A percentile compares a stretch with the other conserved stretches of the same genome.
Evolutionary conservation across 2,329 filamentous ascomycete genomes (phyloP).

Genomic region (Dothiorella sarmentorum): DNA sequence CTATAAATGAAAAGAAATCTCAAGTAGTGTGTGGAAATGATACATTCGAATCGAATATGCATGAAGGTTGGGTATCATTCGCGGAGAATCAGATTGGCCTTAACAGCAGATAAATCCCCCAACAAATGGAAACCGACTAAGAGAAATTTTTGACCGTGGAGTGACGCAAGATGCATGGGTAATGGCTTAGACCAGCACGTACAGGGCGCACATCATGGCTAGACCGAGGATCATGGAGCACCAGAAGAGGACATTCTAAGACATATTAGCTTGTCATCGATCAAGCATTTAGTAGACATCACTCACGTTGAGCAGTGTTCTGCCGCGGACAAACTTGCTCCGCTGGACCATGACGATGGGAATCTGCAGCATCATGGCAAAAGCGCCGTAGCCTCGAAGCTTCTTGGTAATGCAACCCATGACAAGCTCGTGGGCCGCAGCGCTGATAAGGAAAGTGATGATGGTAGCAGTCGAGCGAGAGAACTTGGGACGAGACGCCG

Average conservation of each 20-base stretch:
- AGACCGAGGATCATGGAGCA: constrained; percentile 79
- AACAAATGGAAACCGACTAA: neutral
- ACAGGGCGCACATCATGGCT: constrained; percentile 37
- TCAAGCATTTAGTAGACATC: constrained; percentile 20
- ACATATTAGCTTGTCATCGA: neutral
- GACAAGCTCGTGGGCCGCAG: constrained; percentile 87
- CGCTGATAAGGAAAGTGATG: constrained; percentile 87
- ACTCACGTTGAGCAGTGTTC: constrained; percentile 65
- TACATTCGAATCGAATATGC: constrained; percentile 1
- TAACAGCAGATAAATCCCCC: constrained; percentile 6
- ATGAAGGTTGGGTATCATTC: constrained; percentile 5
- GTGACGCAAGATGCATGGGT: too few relatives aligned
- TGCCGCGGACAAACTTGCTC: constrained; percentile 69
- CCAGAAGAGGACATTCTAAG: constrained; percentile 82
- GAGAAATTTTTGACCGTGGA: neutral
- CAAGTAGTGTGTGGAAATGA: neutral
- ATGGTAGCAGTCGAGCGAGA: constrained; percentile 75
- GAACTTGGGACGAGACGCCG: constrained; percentile 71
- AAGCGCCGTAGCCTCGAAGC: constrained; percentile 85
- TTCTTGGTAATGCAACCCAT: constrained; percentile 99
- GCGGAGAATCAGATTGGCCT: constrained; percentile 10
- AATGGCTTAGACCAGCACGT: constrained; percentile 38
- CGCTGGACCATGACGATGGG: constrained; percentile 91
- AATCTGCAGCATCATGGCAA: constrained; percentile 94
- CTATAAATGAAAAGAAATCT: neutral